Evolutionary conservation across 177 flowering plant species (phyloP).

Genomic region (Tripterygium wilfordii): DNA sequence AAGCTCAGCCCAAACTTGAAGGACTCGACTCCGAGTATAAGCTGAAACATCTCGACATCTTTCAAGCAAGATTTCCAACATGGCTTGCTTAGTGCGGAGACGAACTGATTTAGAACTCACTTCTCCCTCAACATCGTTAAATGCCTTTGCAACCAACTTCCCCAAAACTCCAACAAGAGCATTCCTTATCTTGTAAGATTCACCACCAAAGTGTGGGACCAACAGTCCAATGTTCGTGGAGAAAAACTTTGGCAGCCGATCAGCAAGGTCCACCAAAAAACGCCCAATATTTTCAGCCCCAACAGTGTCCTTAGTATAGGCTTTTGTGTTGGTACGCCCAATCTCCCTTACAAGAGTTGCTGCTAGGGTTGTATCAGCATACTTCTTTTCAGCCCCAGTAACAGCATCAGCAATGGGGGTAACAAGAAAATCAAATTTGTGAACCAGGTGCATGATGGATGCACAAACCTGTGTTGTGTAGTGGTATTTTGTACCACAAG

Average conservation of each 20-base stretch:
- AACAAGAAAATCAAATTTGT: constrained; percentile 73
- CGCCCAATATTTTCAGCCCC: constrained; percentile 97
- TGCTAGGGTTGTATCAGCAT: constrained; percentile 80
- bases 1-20: constrained; percentile 97
- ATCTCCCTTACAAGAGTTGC: constrained; percentile 70
- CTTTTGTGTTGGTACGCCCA: constrained; percentile 78
- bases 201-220: constrained; percentile 95
- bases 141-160: constrained; percentile 79
- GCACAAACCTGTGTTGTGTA: constrained; percentile 77
- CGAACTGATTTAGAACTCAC: constrained; percentile 68
- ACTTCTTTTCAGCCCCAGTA: constrained; percentile 75
- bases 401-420: constrained; percentile 75
- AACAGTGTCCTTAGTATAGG: constrained; percentile 76
- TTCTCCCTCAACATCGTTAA: constrained; percentile 79
- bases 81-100: constrained; percentile 89
- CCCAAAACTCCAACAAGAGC: constrained; percentile 92
- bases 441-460: constrained; percentile 78
- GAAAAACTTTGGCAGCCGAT: constrained; percentile 71
- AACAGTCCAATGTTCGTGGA: constrained; percentile 82
- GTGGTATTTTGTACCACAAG: constrained; percentile 83
- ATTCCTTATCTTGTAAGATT: constrained; percentile 95
- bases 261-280: constrained; percentile 90
- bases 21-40: constrained; percentile 92
- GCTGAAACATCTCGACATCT: constrained; percentile 93
- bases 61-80: constrained; percentile 91